These are phyloP conservation scores for Citrus mangshanensis DNA, from an alignment of 345 rosid species.

Conservation along the genomic window DNA sequence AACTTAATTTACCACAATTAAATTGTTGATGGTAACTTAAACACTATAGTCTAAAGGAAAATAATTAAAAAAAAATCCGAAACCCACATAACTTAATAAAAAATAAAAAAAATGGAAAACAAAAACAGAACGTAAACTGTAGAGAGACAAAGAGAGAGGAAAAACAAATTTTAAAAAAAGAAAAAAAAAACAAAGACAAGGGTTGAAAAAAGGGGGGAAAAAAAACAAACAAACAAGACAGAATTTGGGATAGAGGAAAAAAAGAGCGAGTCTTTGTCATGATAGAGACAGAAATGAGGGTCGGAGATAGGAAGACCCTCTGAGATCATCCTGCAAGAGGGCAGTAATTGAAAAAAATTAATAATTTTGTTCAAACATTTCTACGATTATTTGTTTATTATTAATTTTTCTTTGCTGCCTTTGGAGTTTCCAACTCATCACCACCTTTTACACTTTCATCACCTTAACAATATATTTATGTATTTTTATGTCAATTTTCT, in stretches of 20 bases:
- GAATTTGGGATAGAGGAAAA: slow-evolving; percentile 15
- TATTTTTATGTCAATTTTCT: slow-evolving; percentile 9
- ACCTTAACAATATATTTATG: slow-evolving; percentile 7
- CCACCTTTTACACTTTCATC: slow-evolving; percentile 14
- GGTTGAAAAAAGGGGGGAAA: slow-evolving; percentile 2
- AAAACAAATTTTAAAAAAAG: background rate
- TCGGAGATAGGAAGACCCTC: slow-evolving; percentile 62
- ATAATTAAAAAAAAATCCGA: too few relatives aligned
- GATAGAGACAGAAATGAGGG: slow-evolving; percentile 44
- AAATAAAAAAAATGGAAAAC: background rate
- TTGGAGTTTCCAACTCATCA: slow-evolving; percentile 31
- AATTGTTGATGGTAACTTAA: too few relatives aligned
- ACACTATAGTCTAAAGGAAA: too few relatives aligned
- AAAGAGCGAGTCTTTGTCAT: background rate
- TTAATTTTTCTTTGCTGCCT: slow-evolving; percentile 41
- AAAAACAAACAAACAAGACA: slow-evolving; percentile 12
- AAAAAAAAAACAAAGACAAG: slow-evolving; percentile 12
- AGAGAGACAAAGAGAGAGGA: slow-evolving; percentile 10
- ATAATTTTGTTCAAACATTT: background rate
- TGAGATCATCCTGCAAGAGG: slow-evolving; percentile 64
- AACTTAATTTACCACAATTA: too few relatives aligned
- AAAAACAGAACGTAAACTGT: slow-evolving; percentile 13
- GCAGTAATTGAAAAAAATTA: slow-evolving; percentile 40
- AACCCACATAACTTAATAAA: background rate
- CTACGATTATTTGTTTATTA: background rate